These are phyloP conservation scores for Colletotrichum eleusines DNA, from an alignment of 2,329 filamentous ascomycete species.

Conservation along the genomic window DNA sequence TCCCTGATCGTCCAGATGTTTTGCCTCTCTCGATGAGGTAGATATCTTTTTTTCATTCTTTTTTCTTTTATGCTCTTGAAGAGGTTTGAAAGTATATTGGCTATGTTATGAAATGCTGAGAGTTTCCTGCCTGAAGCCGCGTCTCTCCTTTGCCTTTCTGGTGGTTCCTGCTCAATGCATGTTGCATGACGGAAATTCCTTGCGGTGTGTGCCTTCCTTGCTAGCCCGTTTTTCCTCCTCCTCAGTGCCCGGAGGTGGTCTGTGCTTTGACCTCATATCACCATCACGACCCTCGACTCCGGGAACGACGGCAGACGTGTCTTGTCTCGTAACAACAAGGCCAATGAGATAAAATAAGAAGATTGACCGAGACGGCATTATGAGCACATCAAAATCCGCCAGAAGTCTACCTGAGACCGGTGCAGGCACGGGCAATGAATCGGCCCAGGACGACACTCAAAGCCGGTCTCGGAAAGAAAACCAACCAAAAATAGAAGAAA, in stretches of 20 bases:
- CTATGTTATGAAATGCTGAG: not conserved
- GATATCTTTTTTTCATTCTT: too few species aligned
- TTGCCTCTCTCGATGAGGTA: accelerated
- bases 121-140: not conserved
- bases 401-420: accelerated
- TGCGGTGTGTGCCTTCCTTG: not conserved
- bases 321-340: not conserved
- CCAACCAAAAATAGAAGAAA: accelerated
- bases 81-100: too few species aligned
- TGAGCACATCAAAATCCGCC: not conserved
- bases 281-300: too few species aligned
- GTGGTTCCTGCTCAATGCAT: not conserved
- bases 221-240: not conserved
- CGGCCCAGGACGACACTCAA: not conserved
- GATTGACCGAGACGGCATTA: accelerated
- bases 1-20: conserved; percentile 36
- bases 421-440: accelerated
- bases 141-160: not conserved
- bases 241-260: not conserved
- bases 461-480: accelerated
- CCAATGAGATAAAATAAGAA: not conserved
- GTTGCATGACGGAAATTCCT: too few species aligned
- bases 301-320: not conserved
- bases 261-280: not conserved
- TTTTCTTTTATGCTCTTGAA: too few species aligned